A percentile compares a stretch with the other conserved stretches of the same genome.
These are phyloP conservation scores for Fusarium mexicanum DNA, from an alignment of 2,329 filamentous ascomycete genomes.

Conservation along the genomic window DNA sequence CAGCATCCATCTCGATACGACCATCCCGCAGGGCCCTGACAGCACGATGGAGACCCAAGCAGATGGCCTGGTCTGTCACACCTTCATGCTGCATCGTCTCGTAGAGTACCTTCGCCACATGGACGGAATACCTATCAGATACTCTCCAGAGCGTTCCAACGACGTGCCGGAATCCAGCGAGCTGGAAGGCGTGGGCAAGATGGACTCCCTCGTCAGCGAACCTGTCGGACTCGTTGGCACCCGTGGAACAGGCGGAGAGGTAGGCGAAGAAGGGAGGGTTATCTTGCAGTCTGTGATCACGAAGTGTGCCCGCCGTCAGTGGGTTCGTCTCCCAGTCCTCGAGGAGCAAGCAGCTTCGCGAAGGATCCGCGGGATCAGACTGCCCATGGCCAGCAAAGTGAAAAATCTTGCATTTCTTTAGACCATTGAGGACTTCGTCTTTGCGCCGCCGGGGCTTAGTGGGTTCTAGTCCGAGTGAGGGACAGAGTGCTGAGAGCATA, in stretches of 20 bases:
- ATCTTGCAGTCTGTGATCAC: background rate
- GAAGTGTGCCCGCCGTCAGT: background rate
- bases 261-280: background rate
- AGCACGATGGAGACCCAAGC: background rate
- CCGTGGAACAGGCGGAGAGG: background rate
- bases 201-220: background rate
- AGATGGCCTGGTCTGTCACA: background rate
- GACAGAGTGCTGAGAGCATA: background rate
- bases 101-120: background rate
- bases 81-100: background rate
- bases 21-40: background rate
- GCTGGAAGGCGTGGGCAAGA: background rate
- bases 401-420: background rate
- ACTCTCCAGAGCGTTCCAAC: background rate
- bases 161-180: background rate
- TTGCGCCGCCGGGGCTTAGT: rapidly evolving
- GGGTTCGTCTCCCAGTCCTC: background rate
- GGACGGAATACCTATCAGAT: background rate
- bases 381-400: background rate
- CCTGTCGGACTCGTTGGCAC: background rate
- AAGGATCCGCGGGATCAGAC: background rate
- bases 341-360: background rate
- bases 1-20: background rate
- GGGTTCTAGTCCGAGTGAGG: background rate
- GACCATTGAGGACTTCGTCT: background rate